Base-by-base conservation (phyloP, 208 protist species). In the Trypanosoma rangeli region DNA sequence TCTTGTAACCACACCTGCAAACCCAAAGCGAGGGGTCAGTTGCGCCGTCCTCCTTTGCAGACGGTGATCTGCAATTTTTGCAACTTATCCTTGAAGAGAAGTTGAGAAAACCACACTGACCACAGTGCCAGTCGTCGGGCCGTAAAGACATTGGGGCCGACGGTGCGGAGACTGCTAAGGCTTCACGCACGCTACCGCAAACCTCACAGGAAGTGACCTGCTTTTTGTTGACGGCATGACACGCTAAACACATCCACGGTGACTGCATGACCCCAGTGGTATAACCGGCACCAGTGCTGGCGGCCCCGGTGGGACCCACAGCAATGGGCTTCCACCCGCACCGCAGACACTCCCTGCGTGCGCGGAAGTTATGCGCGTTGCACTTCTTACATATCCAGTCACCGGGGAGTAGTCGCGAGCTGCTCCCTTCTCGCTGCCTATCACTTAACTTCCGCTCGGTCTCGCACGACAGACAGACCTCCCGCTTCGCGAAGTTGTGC, bases 401-500 rank as follows among this genome's bases (percentile, higher is more conserved):
- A 8, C 76, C 76, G 9, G 76, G 71, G 29, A 76, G 63, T 26
- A 82, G 37, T 35, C 67, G 56, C 9, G 22, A 1, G 12, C 22
- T 37, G 18, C 10, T 29, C n/a, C 4, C n/a, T 35, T 52, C 13
- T 28, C 12, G 20, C 22, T 62, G 55, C 24, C 44, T 44, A 9
- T 46, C 37, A 42, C 18, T 31, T n/a, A 15, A 26, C 13, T 33
- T 42, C 16, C 60, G 46, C 16, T 50, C 35, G 16, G 74, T 64
- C 1, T 55, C n/a, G 54, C 87, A 93, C 5, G 62, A 65, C 3
- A 85, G 31, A 55, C 87, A 93, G 0, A 22, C 15, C 8, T 62
- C 64, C 28, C 86, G 78, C 33, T 71, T 71, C 0, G 85, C 72
- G 64, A 95, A 93, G 68, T 95, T 95, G 57, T 90, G 84, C 16